Conservation (phyloP, 345 rosid species). For the Dipteronia sinensis region DNA sequence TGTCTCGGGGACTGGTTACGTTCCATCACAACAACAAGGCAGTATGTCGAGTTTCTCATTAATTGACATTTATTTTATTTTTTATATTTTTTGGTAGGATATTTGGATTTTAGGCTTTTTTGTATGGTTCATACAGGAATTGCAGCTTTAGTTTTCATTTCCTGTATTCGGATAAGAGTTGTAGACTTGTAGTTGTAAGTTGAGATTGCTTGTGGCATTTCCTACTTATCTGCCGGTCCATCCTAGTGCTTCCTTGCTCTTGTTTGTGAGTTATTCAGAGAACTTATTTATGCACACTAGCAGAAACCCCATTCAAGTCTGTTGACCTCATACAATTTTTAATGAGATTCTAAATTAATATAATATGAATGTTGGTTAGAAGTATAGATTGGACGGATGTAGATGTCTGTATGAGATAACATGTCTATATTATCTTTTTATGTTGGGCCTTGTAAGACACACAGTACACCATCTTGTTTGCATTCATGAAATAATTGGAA, state of each 20-base stretch:
- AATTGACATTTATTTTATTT: not conserved
- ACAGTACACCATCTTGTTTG: not conserved
- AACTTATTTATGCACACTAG: constrained; percentile 6
- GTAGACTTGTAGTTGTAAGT: not conserved
- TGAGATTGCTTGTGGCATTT: constrained; percentile 15
- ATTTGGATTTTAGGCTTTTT: constrained; percentile 13
- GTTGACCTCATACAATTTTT: not conserved
- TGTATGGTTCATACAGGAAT: not conserved
- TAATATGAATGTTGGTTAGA: not conserved
- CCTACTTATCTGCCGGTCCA: not conserved
- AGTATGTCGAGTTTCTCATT: constrained; percentile 50
- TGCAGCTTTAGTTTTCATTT: not conserved
- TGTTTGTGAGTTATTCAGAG: not conserved
- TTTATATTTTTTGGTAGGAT: not conserved
- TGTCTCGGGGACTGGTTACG: constrained; percentile 81
- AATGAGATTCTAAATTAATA: constrained; percentile 4
- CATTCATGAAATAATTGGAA: not conserved
- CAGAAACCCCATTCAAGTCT: constrained; percentile 3
- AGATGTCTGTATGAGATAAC: not conserved
- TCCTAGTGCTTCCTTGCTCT: constrained; percentile 11
- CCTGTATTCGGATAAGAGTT: not conserved
- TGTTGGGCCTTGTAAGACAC: not conserved
- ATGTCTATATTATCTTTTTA: not conserved
- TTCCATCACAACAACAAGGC: constrained; percentile 79
- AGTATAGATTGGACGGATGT: not conserved